A percentile compares a stretch with the other conserved stretches of the same genome.
These are phyloP conservation scores for Ophiosphaerella herpotricha DNA, from an alignment of 2,329 filamentous ascomycete genomes.

Conservation along the genomic window DNA sequence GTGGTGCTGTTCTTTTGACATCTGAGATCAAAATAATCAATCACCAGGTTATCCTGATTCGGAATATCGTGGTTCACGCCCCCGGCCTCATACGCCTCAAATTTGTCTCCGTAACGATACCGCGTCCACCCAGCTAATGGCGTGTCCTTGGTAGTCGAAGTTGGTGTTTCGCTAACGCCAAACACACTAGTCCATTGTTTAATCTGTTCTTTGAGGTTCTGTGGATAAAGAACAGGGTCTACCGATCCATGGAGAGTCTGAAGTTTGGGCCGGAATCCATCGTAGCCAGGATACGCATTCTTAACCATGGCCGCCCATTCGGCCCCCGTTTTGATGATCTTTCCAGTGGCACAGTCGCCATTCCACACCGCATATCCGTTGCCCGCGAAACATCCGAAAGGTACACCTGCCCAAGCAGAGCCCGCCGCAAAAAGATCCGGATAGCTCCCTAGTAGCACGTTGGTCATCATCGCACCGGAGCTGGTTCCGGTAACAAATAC, in stretches of 20 bases:
- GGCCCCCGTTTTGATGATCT: conserved; percentile 34
- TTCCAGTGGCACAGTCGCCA: conserved; percentile 37
- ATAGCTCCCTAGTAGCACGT: conserved; percentile 39
- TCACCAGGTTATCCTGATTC: conserved; percentile 36
- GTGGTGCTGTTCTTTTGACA: conserved; percentile 17
- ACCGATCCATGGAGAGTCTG: conserved; percentile 37
- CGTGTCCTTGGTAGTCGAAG: conserved; percentile 26
- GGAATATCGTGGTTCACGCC: conserved; percentile 40
- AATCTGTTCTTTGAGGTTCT: conserved; percentile 41
- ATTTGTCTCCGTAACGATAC: conserved; percentile 32
- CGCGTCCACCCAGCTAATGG: conserved; percentile 39
- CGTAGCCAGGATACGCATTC: conserved; percentile 37
- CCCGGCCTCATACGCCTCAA: conserved; percentile 39
- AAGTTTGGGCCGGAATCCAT: conserved; percentile 37
- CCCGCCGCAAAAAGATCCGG: conserved; percentile 43
- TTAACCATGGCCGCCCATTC: conserved; percentile 38
- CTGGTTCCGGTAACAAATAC: conserved; percentile 43
- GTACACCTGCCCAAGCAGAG: conserved; percentile 40
- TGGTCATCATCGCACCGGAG: conserved; percentile 45
- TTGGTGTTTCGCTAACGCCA: conserved; percentile 27
- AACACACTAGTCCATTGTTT: conserved; percentile 43
- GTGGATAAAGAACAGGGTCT: conserved; percentile 34
- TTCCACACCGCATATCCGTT: conserved; percentile 39
- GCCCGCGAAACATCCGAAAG: conserved; percentile 44
- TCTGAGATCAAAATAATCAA: conserved; percentile 40